Evolutionary conservation across 495 filamentous ascomycete species (phyloP).

Genomic region (Melanomma pulvis-pyrius): DNA sequence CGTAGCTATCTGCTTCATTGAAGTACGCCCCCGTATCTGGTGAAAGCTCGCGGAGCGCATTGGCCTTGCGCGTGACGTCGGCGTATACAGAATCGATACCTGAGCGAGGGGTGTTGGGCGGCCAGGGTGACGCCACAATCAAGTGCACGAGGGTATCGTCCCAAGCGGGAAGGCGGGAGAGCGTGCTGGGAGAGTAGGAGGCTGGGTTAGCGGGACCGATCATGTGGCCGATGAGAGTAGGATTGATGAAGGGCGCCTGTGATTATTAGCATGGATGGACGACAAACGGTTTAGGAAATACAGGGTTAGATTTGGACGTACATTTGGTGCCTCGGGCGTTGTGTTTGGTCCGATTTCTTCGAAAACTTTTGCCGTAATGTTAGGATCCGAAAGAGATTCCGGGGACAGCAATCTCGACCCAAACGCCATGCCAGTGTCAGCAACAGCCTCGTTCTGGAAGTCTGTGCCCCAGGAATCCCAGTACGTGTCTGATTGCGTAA

Average conservation of each 20-base stretch:
- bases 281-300: too few relatives aligned
- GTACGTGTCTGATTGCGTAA: slow-evolving; percentile 9
- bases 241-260: slow-evolving; percentile 14
- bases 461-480: not conserved
- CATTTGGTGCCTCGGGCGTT: slow-evolving; percentile 5
- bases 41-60: slow-evolving; percentile 23
- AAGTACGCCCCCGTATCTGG: slow-evolving; percentile 38
- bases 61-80: slow-evolving; percentile 35
- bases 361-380: slow-evolving; percentile 16
- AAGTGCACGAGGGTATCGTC: slow-evolving; percentile 27
- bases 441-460: slow-evolving; percentile 21
- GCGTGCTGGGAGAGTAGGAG: slow-evolving; percentile 12
- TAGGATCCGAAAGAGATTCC: slow-evolving; percentile 19
- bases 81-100: slow-evolving; percentile 21
- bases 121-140: slow-evolving; percentile 24
- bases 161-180: slow-evolving; percentile 37
- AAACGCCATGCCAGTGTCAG: slow-evolving; percentile 13
- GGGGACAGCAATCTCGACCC: slow-evolving; percentile 30
- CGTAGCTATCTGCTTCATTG: slow-evolving; percentile 34
- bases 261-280: not conserved
- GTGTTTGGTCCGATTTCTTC: slow-evolving; percentile 20
- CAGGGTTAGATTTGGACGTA: too few relatives aligned
- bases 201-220: slow-evolving; percentile 8
- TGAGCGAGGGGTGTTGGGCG: not conserved
- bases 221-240: slow-evolving; percentile 29